Evolutionary conservation across 2,329 filamentous ascomycete genomes (phyloP), one percentile per base, ranked within the genome.

Genomic region (Hypoxylon sp.): DNA sequence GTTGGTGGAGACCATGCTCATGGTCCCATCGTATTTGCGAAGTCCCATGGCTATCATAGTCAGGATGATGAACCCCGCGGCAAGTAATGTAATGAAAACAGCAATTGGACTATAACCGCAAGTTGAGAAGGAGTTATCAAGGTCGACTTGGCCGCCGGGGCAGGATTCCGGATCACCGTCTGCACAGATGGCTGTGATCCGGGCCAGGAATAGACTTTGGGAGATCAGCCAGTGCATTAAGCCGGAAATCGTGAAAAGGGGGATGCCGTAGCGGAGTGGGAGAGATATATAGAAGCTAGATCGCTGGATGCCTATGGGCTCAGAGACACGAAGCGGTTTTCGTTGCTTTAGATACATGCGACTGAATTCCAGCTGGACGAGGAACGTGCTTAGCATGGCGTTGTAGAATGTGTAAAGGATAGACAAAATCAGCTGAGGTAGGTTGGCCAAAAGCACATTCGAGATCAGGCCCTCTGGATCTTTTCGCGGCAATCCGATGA

Each of bases 201-300:
- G 58, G 53, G 81, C 81, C 0, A 85, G 68, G 72, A 84, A 86
- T 1, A 85, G 65, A 47, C 79, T 81, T 64, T 84, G 82, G 0
- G 84, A 86, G 3, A 84, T 76, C 4, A 86, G 75, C 84, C 83
- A 87, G 69, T 86, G 84, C 58, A 86, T 73, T 1, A 83, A 3
- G 0, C 74, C 78, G 1, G 77, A 80, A 1, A 72, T 67, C 0
- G 72, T 64, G 1, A 81, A 74, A 1, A 85, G 71, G 0, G 83
- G 81, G 0, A 85, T 56, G 0, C 79, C 79, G 60, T 83, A 87
- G 14, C 77, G 77, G 39, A 82, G 80, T 1, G 84, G 84, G 2
- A 87, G 68, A 2, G 78, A 80, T 10, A 86, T 80, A 51, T 79
- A 83, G 64, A 83, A 84, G 1, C 78, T 82, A 0, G 79, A 80